Evolutionary conservation across 176 grass and related monocot genomes (phyloP), one percentile per base, ranked within the genome.

Genomic region (Bonia amplexicaulis): DNA sequence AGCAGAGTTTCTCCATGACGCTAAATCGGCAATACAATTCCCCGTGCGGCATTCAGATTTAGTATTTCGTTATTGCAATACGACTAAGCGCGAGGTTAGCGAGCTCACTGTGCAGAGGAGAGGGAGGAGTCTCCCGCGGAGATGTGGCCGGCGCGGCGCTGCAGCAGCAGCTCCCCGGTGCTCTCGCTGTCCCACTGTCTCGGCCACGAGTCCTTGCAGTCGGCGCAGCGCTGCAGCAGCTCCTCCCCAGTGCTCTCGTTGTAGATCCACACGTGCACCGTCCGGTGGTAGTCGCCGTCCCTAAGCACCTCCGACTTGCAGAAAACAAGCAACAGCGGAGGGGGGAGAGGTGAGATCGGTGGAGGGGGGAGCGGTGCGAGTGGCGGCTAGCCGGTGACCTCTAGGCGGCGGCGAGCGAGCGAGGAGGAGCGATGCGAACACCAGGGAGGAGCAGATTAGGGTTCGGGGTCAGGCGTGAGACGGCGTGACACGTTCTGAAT

Each of bases 201-300:
- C 9, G 9, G 9, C 44, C 44, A 45, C 44, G 9, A 45, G 44
- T 45, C 44, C 44, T 45, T 98, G 83, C 95, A 91, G 68, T 92
- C 94, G 48, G 93, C 85, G 41, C 95, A 91, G 68, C 85, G 89
- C 87, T 98, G 95, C 51, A 98, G 72, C 52, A 98, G 88, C 54
- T 93, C 85, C 87, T 95, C 95, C 60, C 91, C 66, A 33, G 95
- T 98, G 81, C 82, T 93, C 91, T 95, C 95, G 27, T 85, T 76
- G 87, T 95, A 95, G 78, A 98, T 95, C 93, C 93, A 98, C 44
- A 93, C 88, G 80, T 98, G 91, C 55, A 98, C 96, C 4, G 93
- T 91, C 9, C 93, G 85, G 67, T 95, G 96, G 86, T 92, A 98
- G 68, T 98, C 89, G 2, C 93, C 93, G 31, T 98, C 91, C 42